These are phyloP conservation scores for Ogataea allantospora DNA, from an alignment of 805 yeast genomes.

Conservation along the genomic window DNA sequence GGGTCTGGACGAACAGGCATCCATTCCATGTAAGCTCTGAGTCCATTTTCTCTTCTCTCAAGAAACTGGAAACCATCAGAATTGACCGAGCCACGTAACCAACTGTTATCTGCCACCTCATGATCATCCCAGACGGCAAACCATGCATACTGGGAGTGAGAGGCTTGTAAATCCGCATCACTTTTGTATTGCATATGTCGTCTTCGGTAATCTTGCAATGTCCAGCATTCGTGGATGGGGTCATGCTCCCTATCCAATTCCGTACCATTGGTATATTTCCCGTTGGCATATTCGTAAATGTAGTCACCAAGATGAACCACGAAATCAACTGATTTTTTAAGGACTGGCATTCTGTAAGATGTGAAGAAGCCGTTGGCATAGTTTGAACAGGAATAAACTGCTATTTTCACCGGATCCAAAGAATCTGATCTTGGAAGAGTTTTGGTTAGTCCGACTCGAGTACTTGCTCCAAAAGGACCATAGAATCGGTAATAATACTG, in stretches of 20 bases:
- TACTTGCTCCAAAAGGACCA: conserved; percentile 5
- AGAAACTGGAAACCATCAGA: conserved; percentile 23
- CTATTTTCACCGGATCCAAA: conserved; percentile 14
- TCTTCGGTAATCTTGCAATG: conserved; percentile 23
- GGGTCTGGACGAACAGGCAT: conserved; percentile 23
- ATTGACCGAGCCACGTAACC: conserved; percentile 26
- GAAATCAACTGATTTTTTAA: conserved; percentile 15
- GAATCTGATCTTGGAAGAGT: conserved; percentile 22
- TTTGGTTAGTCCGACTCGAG: conserved; percentile 20
- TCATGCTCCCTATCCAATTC: conserved; percentile 18
- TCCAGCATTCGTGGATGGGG: conserved; percentile 23
- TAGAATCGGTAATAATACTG: conserved; percentile 23
- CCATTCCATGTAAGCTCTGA: conserved; percentile 29
- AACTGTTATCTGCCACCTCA: conserved; percentile 29
- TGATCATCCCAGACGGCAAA: conserved; percentile 31
- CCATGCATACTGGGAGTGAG: conserved; percentile 27
- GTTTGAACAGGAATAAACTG: conserved; percentile 27
- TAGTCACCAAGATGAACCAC: conserved; percentile 29
- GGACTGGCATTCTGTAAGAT: conserved; percentile 21
- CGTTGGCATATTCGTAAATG: conserved; percentile 27
- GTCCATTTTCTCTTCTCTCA: conserved; percentile 17
- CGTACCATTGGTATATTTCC: conserved; percentile 26
- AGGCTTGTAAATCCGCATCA: conserved; percentile 23
- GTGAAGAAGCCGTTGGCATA: conserved; percentile 28
- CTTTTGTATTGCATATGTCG: conserved; percentile 23